These are phyloP conservation scores for Magnusiomyces paraingens DNA, from an alignment of 1,139 yeast genomes.

Conservation along the genomic window DNA sequence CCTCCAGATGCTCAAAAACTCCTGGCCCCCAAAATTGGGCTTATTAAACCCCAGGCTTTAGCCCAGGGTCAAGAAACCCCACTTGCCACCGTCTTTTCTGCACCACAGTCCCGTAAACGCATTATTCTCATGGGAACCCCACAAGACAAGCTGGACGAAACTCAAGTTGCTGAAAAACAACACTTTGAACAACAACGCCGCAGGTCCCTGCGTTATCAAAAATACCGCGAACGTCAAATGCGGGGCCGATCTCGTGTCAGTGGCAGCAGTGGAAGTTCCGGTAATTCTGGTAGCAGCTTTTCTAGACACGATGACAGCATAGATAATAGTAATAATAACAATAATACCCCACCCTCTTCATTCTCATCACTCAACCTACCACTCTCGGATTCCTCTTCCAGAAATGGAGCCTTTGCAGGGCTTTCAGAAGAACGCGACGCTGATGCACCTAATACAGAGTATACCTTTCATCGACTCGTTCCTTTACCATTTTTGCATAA, in stretches of 20 bases:
- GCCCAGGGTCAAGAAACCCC: slow-evolving; percentile 17
- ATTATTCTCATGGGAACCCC: slow-evolving; percentile 30
- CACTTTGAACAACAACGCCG: slow-evolving; percentile 20
- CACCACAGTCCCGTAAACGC: slow-evolving; percentile 21
- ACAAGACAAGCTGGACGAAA: slow-evolving; percentile 20
- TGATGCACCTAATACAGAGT: slow-evolving; percentile 17
- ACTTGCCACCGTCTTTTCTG: slow-evolving; percentile 19
- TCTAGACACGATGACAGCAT: not conserved
- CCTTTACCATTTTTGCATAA: slow-evolving; percentile 33
- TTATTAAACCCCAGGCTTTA: slow-evolving; percentile 21
- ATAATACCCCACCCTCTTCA: not conserved
- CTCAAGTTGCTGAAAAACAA: slow-evolving; percentile 26
- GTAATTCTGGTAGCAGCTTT: too few relatives aligned
- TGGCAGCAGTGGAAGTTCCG: not conserved
- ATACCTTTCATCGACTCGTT: slow-evolving; percentile 33
- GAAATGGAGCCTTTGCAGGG: slow-evolving; percentile 3
- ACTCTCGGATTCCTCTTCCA: too few relatives aligned
- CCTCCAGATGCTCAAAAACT: slow-evolving; percentile 29
- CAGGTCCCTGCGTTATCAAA: slow-evolving; percentile 9
- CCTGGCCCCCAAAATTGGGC: slow-evolving; percentile 27
- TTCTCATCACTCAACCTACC: not conserved
- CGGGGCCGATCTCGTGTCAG: too few relatives aligned
- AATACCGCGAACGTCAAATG: slow-evolving; percentile 9
- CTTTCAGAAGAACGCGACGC: slow-evolving; percentile 2
- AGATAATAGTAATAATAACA: not conserved